phyloP scores from a whole-genome alignment of 164 flowering plant species.

The grape (Vitis vinifera) region ASM3070453v1 NC_081805.1:1504001-1504500 shows the following conservation, averaged over 20 bases:
- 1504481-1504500: too few relatives aligned
- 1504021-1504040: background rate
- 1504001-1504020: background rate
- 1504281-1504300: background rate
- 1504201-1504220: too few relatives aligned
- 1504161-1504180: too few relatives aligned
- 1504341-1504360: constrained; percentile 62
- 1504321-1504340: constrained; percentile 8
- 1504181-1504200: too few relatives aligned
- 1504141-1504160: too few relatives aligned
- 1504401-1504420: constrained; percentile 5
- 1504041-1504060: background rate
- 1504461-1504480: background rate
- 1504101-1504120: too few relatives aligned
- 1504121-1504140: too few relatives aligned
- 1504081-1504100: too few relatives aligned
- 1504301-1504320: background rate
- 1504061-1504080: background rate
- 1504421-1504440: background rate
- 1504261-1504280: background rate
- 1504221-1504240: too few relatives aligned
- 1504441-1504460: background rate
- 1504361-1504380: constrained; percentile 44
- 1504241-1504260: too few relatives aligned
- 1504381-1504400: constrained; percentile 13